Base-by-base conservation (phyloP, 805 yeast genomes). In the Ogataea pini region DNA sequence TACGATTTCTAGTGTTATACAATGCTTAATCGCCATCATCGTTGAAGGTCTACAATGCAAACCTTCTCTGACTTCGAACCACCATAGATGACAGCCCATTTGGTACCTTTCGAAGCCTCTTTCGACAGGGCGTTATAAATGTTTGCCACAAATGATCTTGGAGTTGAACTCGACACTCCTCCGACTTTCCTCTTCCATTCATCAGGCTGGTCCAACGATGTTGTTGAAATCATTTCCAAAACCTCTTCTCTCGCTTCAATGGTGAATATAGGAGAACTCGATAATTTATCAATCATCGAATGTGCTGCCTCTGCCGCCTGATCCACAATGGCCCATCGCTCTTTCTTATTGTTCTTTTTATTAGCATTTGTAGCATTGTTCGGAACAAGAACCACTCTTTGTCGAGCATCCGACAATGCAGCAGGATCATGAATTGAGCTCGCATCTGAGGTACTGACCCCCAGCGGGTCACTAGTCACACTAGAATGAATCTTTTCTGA, bases 141-240 rank as follows among this genome's bases (percentile, higher is more conserved):
- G 48, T 82, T 83, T 16, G 80, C 70, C 8, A 92, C 84, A 68
- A 86, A 91, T 46, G 90, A 89, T 64, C 89, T 76, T 13, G 96
- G 95, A 1, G 83, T 76, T 3, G 94, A 72, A 57, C 82, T 86
- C n/a, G 88, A 82, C 2, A 86, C 79, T 16, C 92, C 89, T 7
- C 91, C 87, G 4, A 92, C 89, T 56, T 87, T 86, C 58, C 95
- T 77, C 44, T 85, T 71, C 89, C 89, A 84, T 73, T 88, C 92
- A 52, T 89, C 96, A 42, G 81, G 83, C 52, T 81, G 89, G 24
- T 75, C 73, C n/a, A 89, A 67, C 0, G 95, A 85, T 0, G 91
- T 85, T 2, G 85, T 78, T 12, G 86, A 76, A 33, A 92, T 86
- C 77, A 90, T 86, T 43, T 90, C 92, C 51, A 94, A 65, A 2